Base-by-base conservation (phyloP, 257 asterid species). In the Solanum pimpinellifolium region DNA sequence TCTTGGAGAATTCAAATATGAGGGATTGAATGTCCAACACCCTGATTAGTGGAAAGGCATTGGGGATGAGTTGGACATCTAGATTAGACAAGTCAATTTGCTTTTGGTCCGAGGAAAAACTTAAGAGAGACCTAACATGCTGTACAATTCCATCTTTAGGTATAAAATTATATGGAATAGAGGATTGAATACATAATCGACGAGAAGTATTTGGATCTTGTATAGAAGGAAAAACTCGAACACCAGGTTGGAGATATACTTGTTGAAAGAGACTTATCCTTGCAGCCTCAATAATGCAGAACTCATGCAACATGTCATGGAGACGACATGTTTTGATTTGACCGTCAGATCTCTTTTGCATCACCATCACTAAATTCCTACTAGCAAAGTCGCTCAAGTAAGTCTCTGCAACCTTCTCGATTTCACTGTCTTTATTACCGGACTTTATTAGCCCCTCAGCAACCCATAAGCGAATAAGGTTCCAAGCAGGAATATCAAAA, bases 81-180 rank as follows among this genome's bases (percentile, higher is more conserved):
- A 15, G 1, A 13, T 87, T 89, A 4, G 77, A 76, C 2, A 60
- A 86, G 68, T 87, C 35, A 27, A 13, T 35, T 14, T 83, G 85
- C 11, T 90, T 89, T 31, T n/a, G 74, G 31, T 27, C 0, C 13
- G 85, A 80, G 21, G 91, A 84, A 60, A 87, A 88, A 69, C 92
- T 85, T 46, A 27, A 52, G 76, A 93, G 86, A 16, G 93, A 93
- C 4, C 93, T 92, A 7, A 91, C 78, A 3, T 72, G 52, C 21
- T 15, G 60, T 49, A 49, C 9, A 49, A 5, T 6, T 46, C 74
- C 23, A 86, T 74, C 68, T 23, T 11, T 8, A 1, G 83, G 49
- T 14, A 92, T 49, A 84, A 91, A 90, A 6, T 21, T 69, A 3
- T 20, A 20, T 4, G 11, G 21, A 6, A 88, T 87, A 33, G 83